These are phyloP conservation scores for Arachnomyces sp. DNA, from an alignment of 2,329 filamentous ascomycete species.

Conservation along the genomic window DNA sequence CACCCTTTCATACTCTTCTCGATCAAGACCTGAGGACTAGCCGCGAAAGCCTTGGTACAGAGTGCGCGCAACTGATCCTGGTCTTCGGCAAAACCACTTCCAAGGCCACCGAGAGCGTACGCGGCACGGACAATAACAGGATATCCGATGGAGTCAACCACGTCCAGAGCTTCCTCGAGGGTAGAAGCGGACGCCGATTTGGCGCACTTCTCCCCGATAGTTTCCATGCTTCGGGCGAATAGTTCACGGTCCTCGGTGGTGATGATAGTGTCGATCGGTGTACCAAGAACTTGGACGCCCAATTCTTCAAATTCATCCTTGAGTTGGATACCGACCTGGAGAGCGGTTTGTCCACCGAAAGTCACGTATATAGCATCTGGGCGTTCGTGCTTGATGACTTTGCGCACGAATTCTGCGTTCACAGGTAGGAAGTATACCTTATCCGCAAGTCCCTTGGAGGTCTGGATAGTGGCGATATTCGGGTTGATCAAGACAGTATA, in stretches of 20 bases:
- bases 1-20: slow-evolving; percentile 99
- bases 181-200: slow-evolving; percentile 90
- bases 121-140: slow-evolving; percentile 95
- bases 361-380: slow-evolving; percentile 97
- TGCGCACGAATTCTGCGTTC: slow-evolving; percentile 92
- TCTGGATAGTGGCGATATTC: slow-evolving; percentile 98
- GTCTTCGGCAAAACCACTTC: slow-evolving; percentile 90
- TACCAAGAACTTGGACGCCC: slow-evolving; percentile 89
- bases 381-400: slow-evolving; percentile 89
- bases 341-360: slow-evolving; percentile 92
- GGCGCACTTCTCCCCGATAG: slow-evolving; percentile 94
- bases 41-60: slow-evolving; percentile 90
- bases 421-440: slow-evolving; percentile 99
- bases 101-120: slow-evolving; percentile 88
- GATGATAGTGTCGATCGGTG: slow-evolving; percentile 95
- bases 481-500: slow-evolving; percentile 98
- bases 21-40: slow-evolving; percentile 90
- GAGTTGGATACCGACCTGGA: slow-evolving; percentile 94
- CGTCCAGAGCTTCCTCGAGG: slow-evolving; percentile 78
- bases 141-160: slow-evolving; percentile 85
- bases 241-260: slow-evolving; percentile 97
- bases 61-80: slow-evolving; percentile 73
- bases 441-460: slow-evolving; percentile 92
- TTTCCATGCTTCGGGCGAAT: slow-evolving; percentile 96
- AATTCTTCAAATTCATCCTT: slow-evolving; percentile 93